Percentiles rank a stretch among this genome's conserved stretches.
phyloP scores from a whole-genome alignment of 2,329 filamentous ascomycete species.

The Ilyonectria mors-panacis region DNA sequence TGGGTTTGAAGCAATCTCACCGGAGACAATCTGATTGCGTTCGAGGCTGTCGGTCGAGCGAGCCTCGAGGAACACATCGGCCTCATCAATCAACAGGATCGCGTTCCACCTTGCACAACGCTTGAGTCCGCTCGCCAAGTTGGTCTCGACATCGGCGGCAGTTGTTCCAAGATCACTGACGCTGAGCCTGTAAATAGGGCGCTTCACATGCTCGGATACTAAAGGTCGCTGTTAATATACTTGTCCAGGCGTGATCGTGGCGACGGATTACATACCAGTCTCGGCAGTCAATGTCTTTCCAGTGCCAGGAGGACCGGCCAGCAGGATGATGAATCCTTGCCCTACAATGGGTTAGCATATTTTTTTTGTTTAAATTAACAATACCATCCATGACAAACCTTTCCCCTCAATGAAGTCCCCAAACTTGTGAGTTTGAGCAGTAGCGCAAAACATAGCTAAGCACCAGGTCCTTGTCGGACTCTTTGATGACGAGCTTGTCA shows the following conservation, averaged over 20 bases:
- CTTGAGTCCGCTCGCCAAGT: constrained; percentile 21
- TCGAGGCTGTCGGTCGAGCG: constrained; percentile 40
- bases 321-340: constrained; percentile 51
- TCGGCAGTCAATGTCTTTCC: constrained; percentile 60
- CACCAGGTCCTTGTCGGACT: constrained; percentile 18
- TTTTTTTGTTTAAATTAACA: accelerated
- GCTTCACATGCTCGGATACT: constrained; percentile 33
- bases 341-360: constrained; percentile 13
- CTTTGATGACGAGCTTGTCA: constrained; percentile 14
- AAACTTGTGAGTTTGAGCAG: not conserved
- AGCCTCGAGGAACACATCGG: constrained; percentile 56
- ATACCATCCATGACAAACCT: not conserved
- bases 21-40: constrained; percentile 45
- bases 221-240: constrained; percentile 13
- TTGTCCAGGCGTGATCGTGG: not conserved
- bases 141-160: not conserved
- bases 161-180: constrained; percentile 20
- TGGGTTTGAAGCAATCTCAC: constrained; percentile 30
- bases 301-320: constrained; percentile 52
- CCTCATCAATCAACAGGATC: constrained; percentile 56
- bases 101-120: constrained; percentile 54
- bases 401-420: constrained; percentile 13
- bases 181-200: constrained; percentile 30
- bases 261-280: constrained; percentile 11
- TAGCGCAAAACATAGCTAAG: not conserved